Conservation (phyloP, 768 basidiomycete genomes). For the Tubosaeta sp. region DNA sequence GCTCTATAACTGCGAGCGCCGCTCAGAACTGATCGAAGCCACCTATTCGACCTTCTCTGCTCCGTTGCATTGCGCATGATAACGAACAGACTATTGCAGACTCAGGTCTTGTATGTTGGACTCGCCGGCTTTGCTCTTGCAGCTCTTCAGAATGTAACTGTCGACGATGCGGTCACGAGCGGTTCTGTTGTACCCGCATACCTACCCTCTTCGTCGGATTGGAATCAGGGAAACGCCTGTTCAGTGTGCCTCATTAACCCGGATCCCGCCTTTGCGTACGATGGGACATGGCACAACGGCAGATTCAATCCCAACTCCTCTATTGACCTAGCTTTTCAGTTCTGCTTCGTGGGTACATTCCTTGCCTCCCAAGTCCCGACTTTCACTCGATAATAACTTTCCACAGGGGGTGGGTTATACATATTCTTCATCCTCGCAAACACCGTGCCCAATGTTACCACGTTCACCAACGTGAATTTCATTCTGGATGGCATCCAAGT, state of each 20-base stretch:
- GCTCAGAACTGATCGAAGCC: too few species aligned
- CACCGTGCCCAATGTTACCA: background rate
- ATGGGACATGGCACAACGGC: constrained; percentile 18
- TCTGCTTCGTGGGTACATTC: constrained; percentile 12
- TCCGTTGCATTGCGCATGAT: constrained; percentile 1
- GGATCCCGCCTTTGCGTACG: constrained; percentile 1
- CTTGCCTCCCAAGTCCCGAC: background rate
- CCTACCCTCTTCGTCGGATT: constrained; percentile 1
- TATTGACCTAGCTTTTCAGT: background rate
- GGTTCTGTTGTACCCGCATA: constrained; percentile 13
- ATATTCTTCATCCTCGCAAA: constrained; percentile 17
- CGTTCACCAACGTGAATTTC: constrained; percentile 7
- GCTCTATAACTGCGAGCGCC: too few species aligned
- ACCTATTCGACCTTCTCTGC: background rate
- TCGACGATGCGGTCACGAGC: constrained; percentile 12
- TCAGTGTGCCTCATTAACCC: background rate
- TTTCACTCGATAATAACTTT: background rate
- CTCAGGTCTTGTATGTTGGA: background rate
- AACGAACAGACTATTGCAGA: background rate
- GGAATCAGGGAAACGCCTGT: constrained; percentile 9
- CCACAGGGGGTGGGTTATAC: constrained; percentile 15
- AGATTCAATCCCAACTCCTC: background rate
- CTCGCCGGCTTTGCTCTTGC: constrained; percentile 2
- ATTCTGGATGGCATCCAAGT: constrained; percentile 1
- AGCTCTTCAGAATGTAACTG: constrained; percentile 12